Conservation (phyloP, 495 filamentous ascomycete genomes). For the Trichoderma asperelloides region DNA sequence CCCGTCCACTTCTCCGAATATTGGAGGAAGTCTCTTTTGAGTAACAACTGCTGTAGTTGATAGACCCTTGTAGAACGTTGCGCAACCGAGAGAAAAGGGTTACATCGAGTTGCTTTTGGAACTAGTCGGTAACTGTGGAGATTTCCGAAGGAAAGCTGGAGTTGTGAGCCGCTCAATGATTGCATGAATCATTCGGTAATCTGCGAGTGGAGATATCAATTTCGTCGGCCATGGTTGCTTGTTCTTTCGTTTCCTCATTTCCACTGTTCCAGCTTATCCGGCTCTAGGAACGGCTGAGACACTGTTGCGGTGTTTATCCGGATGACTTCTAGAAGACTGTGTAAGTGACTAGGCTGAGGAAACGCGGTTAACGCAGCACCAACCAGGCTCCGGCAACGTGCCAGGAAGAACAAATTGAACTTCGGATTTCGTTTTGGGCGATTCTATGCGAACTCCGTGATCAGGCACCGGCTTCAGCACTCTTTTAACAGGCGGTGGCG, state of each 20-base stretch:
- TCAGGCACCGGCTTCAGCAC: slow-evolving; percentile 6
- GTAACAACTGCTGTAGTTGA: too few species aligned
- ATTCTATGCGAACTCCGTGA: background rate
- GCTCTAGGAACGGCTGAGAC: slow-evolving; percentile 11
- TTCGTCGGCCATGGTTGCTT: background rate
- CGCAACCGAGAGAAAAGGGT: too few species aligned
- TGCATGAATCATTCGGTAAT: too few species aligned
- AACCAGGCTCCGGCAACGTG: background rate
- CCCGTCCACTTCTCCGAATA: background rate
- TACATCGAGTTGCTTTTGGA: too few species aligned
- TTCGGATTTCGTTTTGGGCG: background rate
- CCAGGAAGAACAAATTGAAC: slow-evolving; percentile 8
- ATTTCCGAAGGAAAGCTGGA: too few species aligned
- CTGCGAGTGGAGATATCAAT: background rate
- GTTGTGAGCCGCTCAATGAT: too few species aligned
- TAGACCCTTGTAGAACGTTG: too few species aligned
- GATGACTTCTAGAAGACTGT: background rate
- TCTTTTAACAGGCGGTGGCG: background rate
- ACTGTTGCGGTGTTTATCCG: background rate
- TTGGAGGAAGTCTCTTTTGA: background rate
- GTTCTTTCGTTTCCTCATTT: background rate
- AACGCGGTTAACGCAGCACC: background rate
- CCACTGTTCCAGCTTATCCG: background rate
- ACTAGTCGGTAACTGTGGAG: too few species aligned
- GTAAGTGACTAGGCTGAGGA: background rate